A percentile compares a stretch with the other conserved stretches of the same genome.
These are phyloP conservation scores for Boletus insuetus DNA, from an alignment of 768 basidiomycete species.

Conservation along the genomic window DNA sequence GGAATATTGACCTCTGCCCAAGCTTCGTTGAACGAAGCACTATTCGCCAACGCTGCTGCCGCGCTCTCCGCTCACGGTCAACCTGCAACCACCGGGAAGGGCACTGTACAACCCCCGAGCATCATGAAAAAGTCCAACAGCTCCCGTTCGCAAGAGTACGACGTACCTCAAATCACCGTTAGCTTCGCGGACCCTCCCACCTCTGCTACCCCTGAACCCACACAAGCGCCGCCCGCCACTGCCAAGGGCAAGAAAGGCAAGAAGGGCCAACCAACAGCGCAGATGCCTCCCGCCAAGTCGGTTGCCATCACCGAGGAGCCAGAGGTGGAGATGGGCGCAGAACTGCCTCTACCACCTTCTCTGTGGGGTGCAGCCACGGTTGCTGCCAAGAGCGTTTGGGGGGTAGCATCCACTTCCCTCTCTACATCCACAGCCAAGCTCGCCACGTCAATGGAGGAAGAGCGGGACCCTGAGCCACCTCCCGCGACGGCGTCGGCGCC, in stretches of 20 bases:
- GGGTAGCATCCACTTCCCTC: not conserved
- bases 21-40: constrained; percentile 23
- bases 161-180: constrained; percentile 28
- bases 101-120: constrained; percentile 17
- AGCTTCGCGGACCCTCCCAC: constrained; percentile 18
- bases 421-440: constrained; percentile 7
- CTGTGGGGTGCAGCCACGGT: constrained; percentile 16
- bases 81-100: constrained; percentile 4
- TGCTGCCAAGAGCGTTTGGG: constrained; percentile 12
- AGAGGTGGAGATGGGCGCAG: constrained; percentile 17
- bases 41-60: constrained; percentile 25
- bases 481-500: not conserved
- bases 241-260: constrained; percentile 27
- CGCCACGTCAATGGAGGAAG: constrained; percentile 8
- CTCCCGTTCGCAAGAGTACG: constrained; percentile 25
- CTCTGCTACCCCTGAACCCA: constrained; percentile 3
- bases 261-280: constrained; percentile 16
- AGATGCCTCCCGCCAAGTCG: constrained; percentile 10
- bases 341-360: constrained; percentile 21
- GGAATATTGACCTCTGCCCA: constrained; percentile 16
- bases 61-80: constrained; percentile 9
- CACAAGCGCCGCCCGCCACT: constrained; percentile 4
- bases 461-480: not conserved
- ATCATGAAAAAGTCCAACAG: constrained; percentile 28
- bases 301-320: constrained; percentile 17